phyloP scores from a whole-genome alignment of 352 stramenopile genomes.

The Globisporangium barbulae region DNA sequence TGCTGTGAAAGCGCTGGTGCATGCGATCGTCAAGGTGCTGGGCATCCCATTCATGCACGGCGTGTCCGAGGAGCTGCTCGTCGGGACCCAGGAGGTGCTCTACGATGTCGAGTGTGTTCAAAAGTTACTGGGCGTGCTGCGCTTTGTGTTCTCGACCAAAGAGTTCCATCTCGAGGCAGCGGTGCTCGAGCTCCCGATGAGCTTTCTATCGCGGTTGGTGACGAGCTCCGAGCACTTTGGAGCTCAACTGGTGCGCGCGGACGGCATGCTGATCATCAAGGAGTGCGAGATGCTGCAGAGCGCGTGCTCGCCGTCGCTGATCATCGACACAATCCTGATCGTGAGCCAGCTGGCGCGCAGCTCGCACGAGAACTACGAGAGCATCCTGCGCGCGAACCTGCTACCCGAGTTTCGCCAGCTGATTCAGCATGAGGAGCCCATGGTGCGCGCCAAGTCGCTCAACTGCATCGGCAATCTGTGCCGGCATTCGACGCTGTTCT shows the following conservation, averaged over 20 bases:
- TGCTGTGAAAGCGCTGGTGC: slow-evolving; percentile 78
- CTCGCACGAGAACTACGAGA: slow-evolving; percentile 71
- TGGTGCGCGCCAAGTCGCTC: slow-evolving; percentile 84
- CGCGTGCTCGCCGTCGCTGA: slow-evolving; percentile 49
- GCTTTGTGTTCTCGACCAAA: slow-evolving; percentile 54
- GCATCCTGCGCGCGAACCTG: slow-evolving; percentile 51
- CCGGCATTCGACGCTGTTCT: slow-evolving; percentile 89
- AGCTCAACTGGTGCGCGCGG: slow-evolving; percentile 64
- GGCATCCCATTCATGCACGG: slow-evolving; percentile 75
- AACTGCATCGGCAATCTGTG: slow-evolving; percentile 94
- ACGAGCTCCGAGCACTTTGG: slow-evolving; percentile 85
- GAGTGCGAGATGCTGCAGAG: slow-evolving; percentile 52
- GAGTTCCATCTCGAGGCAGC: slow-evolving; percentile 54
- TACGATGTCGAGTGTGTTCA: slow-evolving; percentile 69
- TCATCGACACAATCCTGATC: slow-evolving; percentile 83
- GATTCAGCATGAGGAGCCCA: slow-evolving; percentile 56
- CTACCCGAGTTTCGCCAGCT: slow-evolving; percentile 55
- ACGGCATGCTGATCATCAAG: slow-evolving; percentile 69
- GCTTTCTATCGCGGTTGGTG: slow-evolving; percentile 80
- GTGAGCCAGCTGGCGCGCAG: slow-evolving; percentile 83
- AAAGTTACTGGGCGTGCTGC: slow-evolving; percentile 60
- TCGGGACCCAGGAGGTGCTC: slow-evolving; percentile 65
- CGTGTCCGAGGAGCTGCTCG: slow-evolving; percentile 59
- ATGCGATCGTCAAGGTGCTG: slow-evolving; percentile 83
- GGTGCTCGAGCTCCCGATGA: slow-evolving; percentile 67